Evolutionary conservation across 805 yeast genomes (phyloP), one percentile per base, ranked within the genome.

Genomic region (Candida xiaguanensis): DNA sequence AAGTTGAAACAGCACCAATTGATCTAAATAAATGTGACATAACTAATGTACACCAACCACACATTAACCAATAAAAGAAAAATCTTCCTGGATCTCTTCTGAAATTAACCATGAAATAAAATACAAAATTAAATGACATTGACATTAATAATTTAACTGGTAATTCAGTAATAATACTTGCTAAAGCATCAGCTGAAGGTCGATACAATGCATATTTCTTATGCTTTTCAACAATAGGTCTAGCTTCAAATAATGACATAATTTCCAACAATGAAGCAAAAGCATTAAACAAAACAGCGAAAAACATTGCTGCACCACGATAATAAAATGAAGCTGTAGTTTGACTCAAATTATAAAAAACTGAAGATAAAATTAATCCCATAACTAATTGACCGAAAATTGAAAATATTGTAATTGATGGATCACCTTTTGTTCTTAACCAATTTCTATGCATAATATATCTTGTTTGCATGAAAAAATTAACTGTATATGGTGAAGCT

Each of bases 151-250:
- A 44, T 58, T 83, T 83, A 39, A 77, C 67, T 3, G 91, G 90
- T 43, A 85, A 57, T 36, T 78, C 82, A 3, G 85, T 72, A 3
- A 82, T 43, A 33, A 79, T 65, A 4, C 78, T 65, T 0, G 87
- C 81, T 3, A 85, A 48, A 1, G 87, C 84, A 52, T 84, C 91
- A 3, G 86, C 79, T 11, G 87, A 72, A 2, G 90, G 89, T 42
- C 80, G 78, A 55, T 82, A 86, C 42, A 85, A 71, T 0, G 87
- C 79, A 49, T 81, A 85, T 35, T 74, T 72, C 51, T 80, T 79
- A 55, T 85, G 95, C 52, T 85, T 85, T 49, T 74, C 75, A 19
- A 82, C 72, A 45, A 85, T 77, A 20, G 82, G 78, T 62, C 84
- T 76, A 41, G 74, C 75, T 43, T 76, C 75, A 50, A 77, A 81